Percentiles rank a stretch among this genome's conserved stretches.
Evolutionary conservation across 2,329 filamentous ascomycete genomes (phyloP).

Genomic region (Xylogone sp.): DNA sequence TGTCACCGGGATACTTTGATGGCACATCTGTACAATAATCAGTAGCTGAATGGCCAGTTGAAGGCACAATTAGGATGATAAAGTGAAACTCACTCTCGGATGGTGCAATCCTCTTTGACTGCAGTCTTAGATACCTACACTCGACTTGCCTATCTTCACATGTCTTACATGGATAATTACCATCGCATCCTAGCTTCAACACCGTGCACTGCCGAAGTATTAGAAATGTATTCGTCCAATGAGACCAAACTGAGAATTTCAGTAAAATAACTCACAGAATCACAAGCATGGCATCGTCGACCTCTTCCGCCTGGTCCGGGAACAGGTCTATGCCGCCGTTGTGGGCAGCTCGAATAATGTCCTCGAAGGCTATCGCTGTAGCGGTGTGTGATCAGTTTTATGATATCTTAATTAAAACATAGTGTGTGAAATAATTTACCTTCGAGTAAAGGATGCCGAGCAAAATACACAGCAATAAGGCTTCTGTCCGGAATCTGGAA

Average conservation of each 20-base stretch:
- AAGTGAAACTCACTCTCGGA: background rate
- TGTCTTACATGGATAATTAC: constrained; percentile 37
- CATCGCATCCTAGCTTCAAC: constrained; percentile 44
- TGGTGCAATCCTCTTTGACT: constrained; percentile 9
- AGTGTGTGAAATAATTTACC: constrained; percentile 32
- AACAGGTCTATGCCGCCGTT: constrained; percentile 37
- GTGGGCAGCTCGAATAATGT: constrained; percentile 38
- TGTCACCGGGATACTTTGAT: constrained; percentile 14
- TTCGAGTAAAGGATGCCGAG: constrained; percentile 39
- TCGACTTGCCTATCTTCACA: constrained; percentile 37
- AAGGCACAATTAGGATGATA: background rate
- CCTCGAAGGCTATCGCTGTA: constrained; percentile 40
- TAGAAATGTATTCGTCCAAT: background rate
- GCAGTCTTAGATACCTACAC: constrained; percentile 25
- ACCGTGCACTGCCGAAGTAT: constrained; percentile 34
- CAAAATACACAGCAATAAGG: constrained; percentile 43
- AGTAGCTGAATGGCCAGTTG: constrained; percentile 8
- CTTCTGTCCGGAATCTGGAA: constrained; percentile 41
- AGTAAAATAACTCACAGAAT: constrained; percentile 36
- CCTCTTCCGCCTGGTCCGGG: constrained; percentile 41
- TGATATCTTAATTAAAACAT: too few species aligned
- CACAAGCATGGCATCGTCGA: constrained; percentile 41
- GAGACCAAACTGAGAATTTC: too few species aligned
- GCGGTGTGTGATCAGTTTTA: constrained; percentile 5
- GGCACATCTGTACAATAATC: constrained; percentile 2